A percentile compares a stretch with the other conserved stretches of the same genome.
phyloP scores from a whole-genome alignment of 1,284 basidiomycete species.

The Trichosporon inkin region DNA sequence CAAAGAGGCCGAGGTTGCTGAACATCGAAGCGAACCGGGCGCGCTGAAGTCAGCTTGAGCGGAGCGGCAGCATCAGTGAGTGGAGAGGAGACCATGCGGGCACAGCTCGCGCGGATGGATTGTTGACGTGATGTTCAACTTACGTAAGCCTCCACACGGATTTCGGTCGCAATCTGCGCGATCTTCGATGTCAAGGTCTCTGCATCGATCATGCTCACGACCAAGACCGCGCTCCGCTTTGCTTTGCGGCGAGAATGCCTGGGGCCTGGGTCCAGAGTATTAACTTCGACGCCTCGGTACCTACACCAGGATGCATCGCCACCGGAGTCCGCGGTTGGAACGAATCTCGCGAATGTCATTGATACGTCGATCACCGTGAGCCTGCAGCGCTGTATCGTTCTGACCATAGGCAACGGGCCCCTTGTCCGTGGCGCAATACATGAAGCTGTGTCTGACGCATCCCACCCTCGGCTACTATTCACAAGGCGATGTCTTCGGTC shows the following conservation, averaged over 20 bases:
- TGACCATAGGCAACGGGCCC: constrained; percentile 73
- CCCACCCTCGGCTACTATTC: constrained; percentile 87
- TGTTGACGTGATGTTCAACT: no score
- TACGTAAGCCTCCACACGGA: neutral
- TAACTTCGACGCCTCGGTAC: neutral
- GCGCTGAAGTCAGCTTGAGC: neutral
- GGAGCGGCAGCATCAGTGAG: constrained; percentile 13
- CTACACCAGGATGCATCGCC: constrained; percentile 56
- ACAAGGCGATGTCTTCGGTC: constrained; percentile 72
- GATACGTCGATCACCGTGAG: constrained; percentile 14
- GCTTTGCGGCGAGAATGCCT: no score
- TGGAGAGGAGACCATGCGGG: no score
- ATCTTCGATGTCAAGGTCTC: no score
- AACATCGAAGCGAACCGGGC: constrained; percentile 27
- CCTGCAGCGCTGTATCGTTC: neutral
- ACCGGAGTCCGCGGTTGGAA: constrained; percentile 56
- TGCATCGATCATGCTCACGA: neutral
- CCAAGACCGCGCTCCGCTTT: neutral
- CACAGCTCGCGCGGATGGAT: no score
- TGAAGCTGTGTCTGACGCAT: constrained; percentile 81
- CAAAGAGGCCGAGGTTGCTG: constrained; percentile 34
- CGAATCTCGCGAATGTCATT: constrained; percentile 17
- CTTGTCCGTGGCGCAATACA: constrained; percentile 77
- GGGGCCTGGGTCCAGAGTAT: neutral
- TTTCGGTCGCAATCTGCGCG: no score